Percentiles rank a stretch among this genome's conserved stretches.
These are phyloP conservation scores for Bathelium albidoporum DNA, from an alignment of 495 filamentous ascomycete species.

Conservation along the genomic window DNA sequence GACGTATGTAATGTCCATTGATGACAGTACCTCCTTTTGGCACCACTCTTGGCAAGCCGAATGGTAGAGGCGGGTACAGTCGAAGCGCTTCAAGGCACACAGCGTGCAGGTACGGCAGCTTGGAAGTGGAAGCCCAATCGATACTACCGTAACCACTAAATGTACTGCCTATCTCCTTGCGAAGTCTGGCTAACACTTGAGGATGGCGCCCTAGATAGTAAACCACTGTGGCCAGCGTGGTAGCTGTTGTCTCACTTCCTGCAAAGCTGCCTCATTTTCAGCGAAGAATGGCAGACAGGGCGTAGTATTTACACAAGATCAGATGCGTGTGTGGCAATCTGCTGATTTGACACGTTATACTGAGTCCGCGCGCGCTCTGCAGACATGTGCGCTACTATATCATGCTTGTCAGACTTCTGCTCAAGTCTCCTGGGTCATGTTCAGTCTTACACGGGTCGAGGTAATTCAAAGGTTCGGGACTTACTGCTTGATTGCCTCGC, in stretches of 20 bases:
- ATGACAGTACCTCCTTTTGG: slow-evolving; percentile 30
- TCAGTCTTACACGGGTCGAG: background rate
- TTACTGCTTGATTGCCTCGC: too few relatives aligned
- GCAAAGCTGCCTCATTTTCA: too few relatives aligned
- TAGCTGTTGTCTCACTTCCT: slow-evolving; percentile 29
- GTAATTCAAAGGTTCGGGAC: background rate
- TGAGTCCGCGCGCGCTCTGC: slow-evolving; percentile 25
- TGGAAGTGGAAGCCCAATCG: slow-evolving; percentile 27
- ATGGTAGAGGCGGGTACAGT: slow-evolving; percentile 39
- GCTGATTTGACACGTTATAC: slow-evolving; percentile 22
- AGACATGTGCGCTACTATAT: slow-evolving; percentile 27
- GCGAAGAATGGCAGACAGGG: too few relatives aligned
- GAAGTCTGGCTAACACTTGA: slow-evolving; percentile 8
- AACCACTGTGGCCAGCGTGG: slow-evolving; percentile 20
- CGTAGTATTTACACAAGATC: slow-evolving; percentile 31
- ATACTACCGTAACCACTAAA: slow-evolving; percentile 19
- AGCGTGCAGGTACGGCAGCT: slow-evolving; percentile 34
- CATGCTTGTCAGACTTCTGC: too few relatives aligned
- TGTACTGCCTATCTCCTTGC: slow-evolving; percentile 18
- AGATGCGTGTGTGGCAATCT: slow-evolving; percentile 25
- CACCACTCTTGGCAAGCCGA: background rate
- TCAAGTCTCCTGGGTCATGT: too few relatives aligned
- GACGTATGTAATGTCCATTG: slow-evolving; percentile 31
- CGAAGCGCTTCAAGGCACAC: slow-evolving; percentile 45
- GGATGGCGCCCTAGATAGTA: slow-evolving; percentile 20